A percentile compares a stretch with the other conserved stretches of the same genome.
Evolutionary conservation across 106 monocot genomes (phyloP).

Genomic region (Narthecium ossifragum): DNA sequence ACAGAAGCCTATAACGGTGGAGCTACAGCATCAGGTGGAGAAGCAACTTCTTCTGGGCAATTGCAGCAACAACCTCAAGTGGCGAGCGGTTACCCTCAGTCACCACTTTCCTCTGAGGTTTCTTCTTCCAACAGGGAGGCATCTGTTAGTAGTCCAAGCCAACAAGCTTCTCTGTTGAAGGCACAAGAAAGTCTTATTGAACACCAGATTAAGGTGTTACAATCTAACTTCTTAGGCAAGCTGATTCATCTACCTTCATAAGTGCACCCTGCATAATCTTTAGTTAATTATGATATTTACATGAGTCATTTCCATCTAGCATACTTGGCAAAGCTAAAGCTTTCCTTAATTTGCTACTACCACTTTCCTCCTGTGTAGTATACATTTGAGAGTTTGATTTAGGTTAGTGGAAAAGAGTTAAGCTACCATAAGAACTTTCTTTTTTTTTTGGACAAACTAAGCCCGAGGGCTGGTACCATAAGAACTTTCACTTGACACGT

Average conservation of each 20-base stretch:
- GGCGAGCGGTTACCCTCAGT: not conserved
- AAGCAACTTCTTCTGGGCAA: constrained; percentile 16
- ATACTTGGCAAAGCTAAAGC: not conserved
- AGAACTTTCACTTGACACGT: no score
- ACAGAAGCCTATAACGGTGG: not conserved
- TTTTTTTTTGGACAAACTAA: no score
- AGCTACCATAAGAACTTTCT: no score
- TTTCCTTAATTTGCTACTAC: not conserved
- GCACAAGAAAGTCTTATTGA: constrained; percentile 19
- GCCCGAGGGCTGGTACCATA: no score
- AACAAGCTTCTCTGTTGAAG: constrained; percentile 8
- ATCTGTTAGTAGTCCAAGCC: constrained; percentile 7
- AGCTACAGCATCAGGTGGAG: not conserved
- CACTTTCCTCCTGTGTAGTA: not conserved
- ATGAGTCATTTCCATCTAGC: not conserved
- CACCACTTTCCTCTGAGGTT: constrained; percentile 3
- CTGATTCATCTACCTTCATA: no score
- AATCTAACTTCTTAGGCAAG: not conserved
- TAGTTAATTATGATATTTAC: not conserved
- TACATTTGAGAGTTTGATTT: not conserved
- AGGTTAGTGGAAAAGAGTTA: not conserved
- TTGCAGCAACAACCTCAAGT: not conserved
- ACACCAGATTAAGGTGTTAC: constrained; percentile 31
- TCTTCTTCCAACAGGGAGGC: not conserved
- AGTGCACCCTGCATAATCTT: not conserved